Evolutionary conservation across 805 yeast genomes (phyloP), one percentile per base, ranked within the genome.

Genomic region (Saccharomycodes ludwigii): DNA sequence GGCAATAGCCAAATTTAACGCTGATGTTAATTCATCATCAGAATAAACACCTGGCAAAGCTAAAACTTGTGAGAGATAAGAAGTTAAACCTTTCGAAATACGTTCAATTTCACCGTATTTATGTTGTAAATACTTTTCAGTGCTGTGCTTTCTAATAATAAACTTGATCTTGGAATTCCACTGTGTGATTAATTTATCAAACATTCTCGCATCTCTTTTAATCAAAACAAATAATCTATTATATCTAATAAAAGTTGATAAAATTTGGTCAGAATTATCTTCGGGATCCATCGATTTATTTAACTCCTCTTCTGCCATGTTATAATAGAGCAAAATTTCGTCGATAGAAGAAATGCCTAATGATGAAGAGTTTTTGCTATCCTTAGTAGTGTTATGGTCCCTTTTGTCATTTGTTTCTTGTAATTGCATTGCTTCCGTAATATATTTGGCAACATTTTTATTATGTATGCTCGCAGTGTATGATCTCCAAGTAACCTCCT

Each of bases 41-140:
- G 82, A 81, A 47, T 79, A 74, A 13, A 88, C 94, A 63, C 97
- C 97, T 0, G 96, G 95, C 31, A 91, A 65, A 38, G 84, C 94
- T 46, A 68, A 63, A 28, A 84, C 56, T 41, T 76, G 77, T 3
- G 55, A 56, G 21, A 77, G 50, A 12, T 79, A 73, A 29, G 63
- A 58, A 9, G 65, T 51, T 23, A 82, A 63, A 20, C 56, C 51
- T 12, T 52, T 58, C 13, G 56, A 43, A 32, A 59, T 52, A 39
- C 61, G 56, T 19, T 59, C 50, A 5, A 57, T 40, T 36, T 58
- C 62, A 27, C 50, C 54, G 26, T 37, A 48, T 34, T 50, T 51
- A 4, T 37, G 19, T 37, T 40, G 21, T 51, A 40, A 5, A 37
- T 32, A 1, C 42, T 30, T n/a, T 38, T 35, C 30, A 40, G 37